phyloP scores from a whole-genome alignment of 2,329 filamentous ascomycete genomes.

The Penicillium hesseltinei region DNA sequence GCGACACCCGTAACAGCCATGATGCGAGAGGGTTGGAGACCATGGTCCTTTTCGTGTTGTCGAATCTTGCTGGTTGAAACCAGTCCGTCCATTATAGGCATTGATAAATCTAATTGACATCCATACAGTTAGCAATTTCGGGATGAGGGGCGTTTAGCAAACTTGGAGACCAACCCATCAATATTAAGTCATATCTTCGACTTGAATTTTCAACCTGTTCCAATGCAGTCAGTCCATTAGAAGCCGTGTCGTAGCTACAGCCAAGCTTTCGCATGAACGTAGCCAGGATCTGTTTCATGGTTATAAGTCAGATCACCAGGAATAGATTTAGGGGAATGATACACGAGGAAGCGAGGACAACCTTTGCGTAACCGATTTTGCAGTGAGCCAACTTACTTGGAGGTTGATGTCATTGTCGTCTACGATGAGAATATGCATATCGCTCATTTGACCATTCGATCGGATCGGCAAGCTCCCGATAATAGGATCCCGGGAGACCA shows the following conservation, averaged over 20 bases:
- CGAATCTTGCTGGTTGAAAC: slow-evolving; percentile 44
- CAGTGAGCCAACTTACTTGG: slow-evolving; percentile 18
- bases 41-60: slow-evolving; percentile 31
- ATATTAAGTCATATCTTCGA: slow-evolving; percentile 36
- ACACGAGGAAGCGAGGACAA: neutral
- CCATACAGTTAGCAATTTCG: neutral
- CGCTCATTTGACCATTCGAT: neutral
- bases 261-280: slow-evolving; percentile 42
- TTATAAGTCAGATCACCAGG: neutral
- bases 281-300: slow-evolving; percentile 30
- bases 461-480: neutral
- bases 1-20: slow-evolving; percentile 36
- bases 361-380: neutral
- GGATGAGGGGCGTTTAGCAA: neutral
- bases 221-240: slow-evolving; percentile 41
- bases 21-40: slow-evolving; percentile 23
- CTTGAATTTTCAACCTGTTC: slow-evolving; percentile 32
- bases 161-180: slow-evolving; percentile 29
- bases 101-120: slow-evolving; percentile 40
- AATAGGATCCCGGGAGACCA: neutral
- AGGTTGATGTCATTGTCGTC: slow-evolving; percentile 47
- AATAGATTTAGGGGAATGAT: too few relatives aligned
- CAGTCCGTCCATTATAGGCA: slow-evolving; percentile 48
- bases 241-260: slow-evolving; percentile 36
- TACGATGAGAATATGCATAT: slow-evolving; percentile 37